Conservation (phyloP, 768 basidiomycete genomes). For the Candolleomyces efflorescens region DNA sequence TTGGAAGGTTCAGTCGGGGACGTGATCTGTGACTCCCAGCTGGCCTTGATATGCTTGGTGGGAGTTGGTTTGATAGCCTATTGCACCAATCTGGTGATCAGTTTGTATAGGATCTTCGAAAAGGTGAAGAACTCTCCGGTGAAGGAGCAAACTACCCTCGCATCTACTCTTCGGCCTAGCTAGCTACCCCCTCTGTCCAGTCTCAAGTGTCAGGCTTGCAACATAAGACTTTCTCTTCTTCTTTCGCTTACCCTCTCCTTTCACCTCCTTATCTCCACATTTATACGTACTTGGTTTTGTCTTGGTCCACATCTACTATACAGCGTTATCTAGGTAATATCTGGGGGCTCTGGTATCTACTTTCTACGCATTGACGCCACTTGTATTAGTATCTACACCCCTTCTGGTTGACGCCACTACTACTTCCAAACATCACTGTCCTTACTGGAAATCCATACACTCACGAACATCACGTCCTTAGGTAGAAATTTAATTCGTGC, state of each 20-base stretch:
- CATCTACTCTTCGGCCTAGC: conserved; percentile 29
- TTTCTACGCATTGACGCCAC: neutral
- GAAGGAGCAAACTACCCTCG: too few relatives aligned
- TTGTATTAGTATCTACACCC: neutral
- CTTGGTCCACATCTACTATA: neutral
- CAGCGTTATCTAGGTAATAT: neutral
- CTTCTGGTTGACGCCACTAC: neutral
- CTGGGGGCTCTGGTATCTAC: neutral
- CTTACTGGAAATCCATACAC: neutral
- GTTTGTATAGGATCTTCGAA: conserved; percentile 82
- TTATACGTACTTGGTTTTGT: neutral
- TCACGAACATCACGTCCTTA: too few relatives aligned
- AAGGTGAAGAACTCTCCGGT: conserved; percentile 91
- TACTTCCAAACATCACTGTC: neutral
- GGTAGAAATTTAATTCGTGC: too few relatives aligned
- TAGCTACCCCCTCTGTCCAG: neutral
- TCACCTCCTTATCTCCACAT: conserved; percentile 4
- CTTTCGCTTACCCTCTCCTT: neutral
- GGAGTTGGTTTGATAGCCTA: conserved; percentile 76
- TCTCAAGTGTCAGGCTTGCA: neutral
- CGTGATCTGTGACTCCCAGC: conserved; percentile 67
- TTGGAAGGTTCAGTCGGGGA: conserved; percentile 46
- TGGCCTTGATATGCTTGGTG: conserved; percentile 75
- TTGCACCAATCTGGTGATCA: conserved; percentile 81
- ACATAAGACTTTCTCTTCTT: neutral